Percentiles rank a stretch among this genome's conserved stretches.
Conservation (phyloP, 257 asterid genomes). For the Nicotiana tomentosiformis region DNA sequence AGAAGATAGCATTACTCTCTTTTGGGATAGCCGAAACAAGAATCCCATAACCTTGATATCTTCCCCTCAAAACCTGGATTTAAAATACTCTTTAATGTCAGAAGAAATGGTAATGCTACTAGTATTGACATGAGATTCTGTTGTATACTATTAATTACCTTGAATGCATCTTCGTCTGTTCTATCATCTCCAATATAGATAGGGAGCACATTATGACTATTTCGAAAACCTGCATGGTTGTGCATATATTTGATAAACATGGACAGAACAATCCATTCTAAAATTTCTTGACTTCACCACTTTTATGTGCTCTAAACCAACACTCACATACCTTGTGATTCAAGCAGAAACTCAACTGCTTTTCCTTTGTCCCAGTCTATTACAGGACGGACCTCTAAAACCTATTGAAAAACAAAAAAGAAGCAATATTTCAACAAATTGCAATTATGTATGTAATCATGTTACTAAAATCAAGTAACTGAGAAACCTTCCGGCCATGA, state of each 20-base stretch:
- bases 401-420: conserved; percentile 24
- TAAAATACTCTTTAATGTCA: not conserved
- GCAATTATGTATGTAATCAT: not conserved
- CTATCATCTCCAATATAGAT: conserved; percentile 85
- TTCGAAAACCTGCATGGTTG: conserved; percentile 46
- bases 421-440: not conserved
- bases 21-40: conserved; percentile 67
- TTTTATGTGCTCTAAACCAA: not conserved
- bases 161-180: conserved; percentile 93
- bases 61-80: conserved; percentile 49
- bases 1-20: conserved; percentile 81
- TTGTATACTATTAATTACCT: conserved; percentile 31
- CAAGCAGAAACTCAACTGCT: conserved; percentile 67
- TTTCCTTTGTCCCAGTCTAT: conserved; percentile 79
- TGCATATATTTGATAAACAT: not conserved
- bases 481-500: conserved; percentile 64
- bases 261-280: not conserved
- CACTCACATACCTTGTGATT: conserved; percentile 45
- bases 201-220: conserved; percentile 55
- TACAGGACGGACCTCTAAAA: conserved; percentile 70
- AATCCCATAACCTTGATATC: conserved; percentile 66
- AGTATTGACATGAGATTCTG: not conserved
- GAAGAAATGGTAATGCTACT: not conserved
- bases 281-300: not conserved
- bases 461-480: not conserved